Evolutionary conservation across 371 early-diverging fungal species (phyloP), one percentile per base, ranked within the genome.

Genomic region (Apophysomyces sp.): DNA sequence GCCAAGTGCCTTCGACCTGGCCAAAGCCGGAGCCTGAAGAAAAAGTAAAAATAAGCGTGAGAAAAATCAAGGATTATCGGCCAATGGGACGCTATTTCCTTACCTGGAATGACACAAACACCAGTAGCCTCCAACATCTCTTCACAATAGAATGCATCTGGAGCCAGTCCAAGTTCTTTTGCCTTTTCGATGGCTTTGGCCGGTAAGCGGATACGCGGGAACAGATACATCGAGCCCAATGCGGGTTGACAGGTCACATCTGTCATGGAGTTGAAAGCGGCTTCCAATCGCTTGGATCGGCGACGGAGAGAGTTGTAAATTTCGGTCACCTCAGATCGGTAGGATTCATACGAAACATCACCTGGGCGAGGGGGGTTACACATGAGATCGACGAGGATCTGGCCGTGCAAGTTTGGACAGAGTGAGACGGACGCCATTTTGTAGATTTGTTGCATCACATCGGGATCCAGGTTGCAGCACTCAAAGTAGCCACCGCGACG

Each of bases 401-500:
- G 92, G 44, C 92, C 93, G 49, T 83, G 89, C 9, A 94, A 84
- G 59, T 92, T 96, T 28, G 98, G 94, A 65, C 99, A 98, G 52
- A 98, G 80, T 32, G 87, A 85, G 55, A 97, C 89, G 56, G 95
- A 95, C 3, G 95, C 90, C 68, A 97, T 83, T 79, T 98, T 98
- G 81, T 97, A 94, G 49, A 98, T 76, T 68, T 96, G 86, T 5
- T 86, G 94, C 63, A 88, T 71, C 30, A 97, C 88, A 13, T 80
- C 63, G 4, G 71, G 62, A 71, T 92, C 92, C 60, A 98, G 79
- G 55, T 92, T 90, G 41, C 86, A 85, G 65, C 94, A 93, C 78
- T 98, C 99, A 83, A 96, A 94, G 81, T 97, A 98, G 3, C 98
- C 99, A 59, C 98, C 99, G 56, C 99, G 93, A 62, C 94, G 91